Base-by-base conservation (phyloP, 176 grass and related monocot species). In the Eremochloa ophiuroides region DNA sequence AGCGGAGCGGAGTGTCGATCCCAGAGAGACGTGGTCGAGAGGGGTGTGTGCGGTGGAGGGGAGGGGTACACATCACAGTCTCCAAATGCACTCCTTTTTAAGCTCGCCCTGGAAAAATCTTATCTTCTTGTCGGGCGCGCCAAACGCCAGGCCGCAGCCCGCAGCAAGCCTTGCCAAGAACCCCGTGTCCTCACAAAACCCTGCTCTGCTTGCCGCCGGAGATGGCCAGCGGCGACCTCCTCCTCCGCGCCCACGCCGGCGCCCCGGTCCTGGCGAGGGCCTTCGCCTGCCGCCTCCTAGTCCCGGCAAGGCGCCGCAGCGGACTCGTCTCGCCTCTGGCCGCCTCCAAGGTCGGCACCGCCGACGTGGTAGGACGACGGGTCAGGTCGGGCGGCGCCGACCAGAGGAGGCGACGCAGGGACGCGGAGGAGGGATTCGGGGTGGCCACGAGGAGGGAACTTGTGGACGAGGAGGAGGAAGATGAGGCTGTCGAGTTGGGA, bases 161-260 rank as follows among this genome's bases (percentile, higher is more conserved):
- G 62, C 39, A n/a, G n/a, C n/a, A n/a, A n/a, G n/a, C n/a, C n/a
- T n/a, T n/a, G n/a, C 53, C 50, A 55, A 42, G 59, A 78, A n/a
- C 81, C 74, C 34, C 28, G 14, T 41, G 16, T 71, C 33, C 44
- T 14, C 78, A 83, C 77, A 79, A 86, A 84, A 87, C 74, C 84
- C 23, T 68, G 59, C 84, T n/a, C n/a, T n/a, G n/a, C n/a, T n/a
- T n/a, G n/a, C 64, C 29, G 37, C 60, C 33, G 59, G 74, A 69
- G 43, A 93, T 93, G 91, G 56, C 91, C 29, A 43, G 78, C 82
- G 80, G 78, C 28, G 78, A 87, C 88, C 74, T 90, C 30, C 80
- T 76, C 40, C 26, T 94, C 77, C 83, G 83, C 73, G 27, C 84
- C 29, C 48, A 85, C 33, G 71, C 82, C 9, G 73, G 66, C 11